phyloP scores from a whole-genome alignment of 2,329 filamentous ascomycete species.

The Cladosporium sp. region DNA sequence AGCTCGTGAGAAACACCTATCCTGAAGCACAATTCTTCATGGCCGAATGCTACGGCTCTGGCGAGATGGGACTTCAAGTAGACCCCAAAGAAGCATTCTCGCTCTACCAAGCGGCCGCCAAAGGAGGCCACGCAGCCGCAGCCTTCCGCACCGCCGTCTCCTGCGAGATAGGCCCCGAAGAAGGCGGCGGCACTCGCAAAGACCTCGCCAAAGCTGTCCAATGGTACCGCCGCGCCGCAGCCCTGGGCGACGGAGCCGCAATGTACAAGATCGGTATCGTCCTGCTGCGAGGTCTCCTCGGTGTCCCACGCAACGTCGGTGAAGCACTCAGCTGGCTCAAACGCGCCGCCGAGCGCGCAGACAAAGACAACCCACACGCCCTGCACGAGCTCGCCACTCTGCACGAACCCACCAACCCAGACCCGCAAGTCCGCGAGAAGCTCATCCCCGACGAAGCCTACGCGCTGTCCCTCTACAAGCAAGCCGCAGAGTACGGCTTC shows the following conservation, averaged over 20 bases:
- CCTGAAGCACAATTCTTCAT: conserved; percentile 90
- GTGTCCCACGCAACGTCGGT: conserved; percentile 76
- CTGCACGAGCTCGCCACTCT: conserved; percentile 79
- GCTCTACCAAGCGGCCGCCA: conserved; percentile 91
- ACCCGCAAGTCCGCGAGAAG: conserved; percentile 60
- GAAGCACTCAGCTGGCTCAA: conserved; percentile 93
- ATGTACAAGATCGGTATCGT: conserved; percentile 99
- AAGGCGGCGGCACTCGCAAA: conserved; percentile 86
- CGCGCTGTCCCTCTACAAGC: conserved; percentile 76
- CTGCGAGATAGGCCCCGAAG: conserved; percentile 93
- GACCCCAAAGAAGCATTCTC: conserved; percentile 93
- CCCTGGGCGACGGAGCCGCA: conserved; percentile 84
- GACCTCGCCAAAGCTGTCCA: conserved; percentile 94
- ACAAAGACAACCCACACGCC: conserved; percentile 89
- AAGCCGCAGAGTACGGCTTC: conserved; percentile 87
- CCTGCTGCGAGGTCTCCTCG: conserved; percentile 86
- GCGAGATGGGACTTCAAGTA: conserved; percentile 72
- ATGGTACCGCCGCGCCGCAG: conserved; percentile 94
- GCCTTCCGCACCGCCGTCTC: conserved; percentile 96
- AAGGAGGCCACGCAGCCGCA: conserved; percentile 79
- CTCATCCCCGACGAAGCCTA: conserved; percentile 82
- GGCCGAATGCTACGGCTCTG: conserved; percentile 85
- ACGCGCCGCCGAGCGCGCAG: conserved; percentile 83
- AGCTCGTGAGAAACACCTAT: conserved; percentile 72
- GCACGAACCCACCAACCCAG: conserved; percentile 64